Base-by-base conservation (phyloP, 768 basidiomycete species). In the Serendipita sp. region DNA sequence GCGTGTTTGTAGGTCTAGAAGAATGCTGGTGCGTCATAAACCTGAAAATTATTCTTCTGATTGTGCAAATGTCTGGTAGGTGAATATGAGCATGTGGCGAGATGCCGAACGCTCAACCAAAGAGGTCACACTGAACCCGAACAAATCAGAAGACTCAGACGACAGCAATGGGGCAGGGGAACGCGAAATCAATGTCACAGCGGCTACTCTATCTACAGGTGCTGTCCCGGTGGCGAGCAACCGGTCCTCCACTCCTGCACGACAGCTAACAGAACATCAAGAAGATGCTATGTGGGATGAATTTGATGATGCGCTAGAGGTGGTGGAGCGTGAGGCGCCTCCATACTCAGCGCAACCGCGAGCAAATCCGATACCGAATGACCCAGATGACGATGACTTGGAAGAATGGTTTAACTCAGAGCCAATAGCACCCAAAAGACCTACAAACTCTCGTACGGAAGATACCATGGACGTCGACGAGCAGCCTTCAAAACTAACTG, bases 1-100 rank as follows among this genome's bases (percentile, higher is more conserved):
- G 76, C 90, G 86, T 67, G 72, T 96, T 11, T 96, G 90, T 69
- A 88, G 88, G 67, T 85, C 88, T 3, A 82, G 83, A 60, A 81
- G 88, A 14, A 88, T 97, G 85, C 80, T 86, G 73, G 95, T 96
- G 69, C 60, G 26, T 20, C 14, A 33, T 41, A 44, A 17, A 16
- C 42, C 48, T 64, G 34, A 20, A 24, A 45, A 14, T 3, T 22
- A 48, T 43, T 42, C 31, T 64, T 41, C 34, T 62, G 31, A 60
- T 64, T 67, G 26, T 64, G 31, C 2, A 16, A 53, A 53, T 61
- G 42, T 30, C 44, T 7, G 20, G 3, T 64, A 89, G 88, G 82
- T 84, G 26, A 77, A 82, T 20, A 70, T 90, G 24, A 81, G 84
- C n/a, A 81, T 83, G 20, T 92, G 88, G 86, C 76, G 80, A 62